Evolutionary conservation across 139 green algal species (phyloP).

Genomic region (Coelastrella sp.): DNA sequence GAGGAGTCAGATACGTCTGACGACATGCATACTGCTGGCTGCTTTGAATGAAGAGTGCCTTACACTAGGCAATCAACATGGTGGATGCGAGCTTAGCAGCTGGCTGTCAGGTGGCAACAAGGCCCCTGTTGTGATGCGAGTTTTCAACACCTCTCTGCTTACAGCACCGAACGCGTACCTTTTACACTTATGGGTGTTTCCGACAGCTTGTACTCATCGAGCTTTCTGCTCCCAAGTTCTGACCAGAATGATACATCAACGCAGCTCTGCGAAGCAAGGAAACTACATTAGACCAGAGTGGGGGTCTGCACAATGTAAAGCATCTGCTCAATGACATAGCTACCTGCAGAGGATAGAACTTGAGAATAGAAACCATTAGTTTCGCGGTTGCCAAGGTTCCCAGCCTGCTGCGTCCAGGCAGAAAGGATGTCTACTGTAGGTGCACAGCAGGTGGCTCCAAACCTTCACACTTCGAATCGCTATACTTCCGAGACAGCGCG

Average conservation of each 20-base stretch:
- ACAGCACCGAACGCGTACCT: constrained; percentile 5
- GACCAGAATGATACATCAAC: constrained; percentile 89
- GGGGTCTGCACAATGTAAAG: background rate
- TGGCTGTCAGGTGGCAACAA: background rate
- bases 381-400: no score
- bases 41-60: background rate
- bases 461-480: no score
- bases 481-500: no score
- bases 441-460: no score
- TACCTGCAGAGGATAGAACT: constrained; percentile 54
- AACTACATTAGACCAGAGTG: background rate
- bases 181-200: constrained; percentile 54
- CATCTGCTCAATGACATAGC: background rate
- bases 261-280: constrained; percentile 65
- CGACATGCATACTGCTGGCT: background rate
- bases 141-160: background rate
- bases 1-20: background rate
- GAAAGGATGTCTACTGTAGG: constrained; percentile 42
- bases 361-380: background rate
- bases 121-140: background rate
- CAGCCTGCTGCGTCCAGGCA: background rate
- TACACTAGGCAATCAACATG: background rate
- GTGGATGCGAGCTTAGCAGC: background rate
- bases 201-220: constrained; percentile 62
- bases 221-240: constrained; percentile 76